Percentiles rank a stretch among this genome's conserved stretches.
Conservation (phyloP, 441 rosid genomes). For the Daphne laureola region DNA sequence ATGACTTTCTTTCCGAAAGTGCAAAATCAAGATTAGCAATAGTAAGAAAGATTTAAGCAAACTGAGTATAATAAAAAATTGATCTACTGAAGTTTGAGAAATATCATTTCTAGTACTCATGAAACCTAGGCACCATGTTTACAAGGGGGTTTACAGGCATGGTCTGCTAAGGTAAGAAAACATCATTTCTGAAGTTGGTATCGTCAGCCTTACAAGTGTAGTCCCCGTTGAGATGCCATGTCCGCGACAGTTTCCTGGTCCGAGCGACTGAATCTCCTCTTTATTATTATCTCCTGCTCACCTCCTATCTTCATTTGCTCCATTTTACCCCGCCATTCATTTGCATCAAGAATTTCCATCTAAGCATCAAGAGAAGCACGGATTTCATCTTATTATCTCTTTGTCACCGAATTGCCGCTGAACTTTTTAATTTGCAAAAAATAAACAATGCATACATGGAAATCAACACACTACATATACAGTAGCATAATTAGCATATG, state of each 20-base stretch:
- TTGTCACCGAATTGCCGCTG: too few relatives aligned
- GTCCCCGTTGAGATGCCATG: constrained; percentile 67
- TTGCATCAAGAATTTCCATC: constrained; percentile 79
- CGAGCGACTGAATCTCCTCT: constrained; percentile 49
- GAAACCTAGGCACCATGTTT: background rate
- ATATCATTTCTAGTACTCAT: background rate
- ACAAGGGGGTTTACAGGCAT: too few relatives aligned
- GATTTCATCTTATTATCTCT: too few relatives aligned
- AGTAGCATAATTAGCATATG: too few relatives aligned
- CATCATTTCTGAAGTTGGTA: background rate
- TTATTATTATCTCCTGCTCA: constrained; percentile 66
- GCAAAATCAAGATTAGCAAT: constrained; percentile 13
- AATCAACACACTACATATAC: too few relatives aligned
- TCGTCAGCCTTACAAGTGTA: constrained; percentile 65
- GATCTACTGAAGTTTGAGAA: background rate
- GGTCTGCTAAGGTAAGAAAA: too few relatives aligned
- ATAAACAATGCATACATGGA: too few relatives aligned
- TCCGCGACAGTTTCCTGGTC: constrained; percentile 66
- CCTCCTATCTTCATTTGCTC: constrained; percentile 52
- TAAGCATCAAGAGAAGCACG: constrained; percentile 12
- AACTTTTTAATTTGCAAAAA: too few relatives aligned
- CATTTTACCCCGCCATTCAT: constrained; percentile 78
- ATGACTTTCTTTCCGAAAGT: constrained; percentile 73
- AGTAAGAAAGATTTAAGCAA: background rate
- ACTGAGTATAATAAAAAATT: background rate